Conservation (phyloP, 2,329 filamentous ascomycete genomes). For the Lachnum nothofagi region DNA sequence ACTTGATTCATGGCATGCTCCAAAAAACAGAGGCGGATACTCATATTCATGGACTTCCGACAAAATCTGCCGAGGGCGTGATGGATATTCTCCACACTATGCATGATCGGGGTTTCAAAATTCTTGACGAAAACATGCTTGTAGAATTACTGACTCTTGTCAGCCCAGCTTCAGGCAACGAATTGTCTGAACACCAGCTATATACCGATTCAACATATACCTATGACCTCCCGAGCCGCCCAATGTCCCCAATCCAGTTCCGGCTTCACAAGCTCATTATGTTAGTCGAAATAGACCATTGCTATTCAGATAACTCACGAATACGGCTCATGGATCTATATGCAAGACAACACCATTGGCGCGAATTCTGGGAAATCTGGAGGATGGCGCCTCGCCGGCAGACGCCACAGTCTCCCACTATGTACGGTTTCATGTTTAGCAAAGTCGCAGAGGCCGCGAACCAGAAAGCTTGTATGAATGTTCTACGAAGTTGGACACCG, state of each 20-base stretch:
- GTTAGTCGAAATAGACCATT: constrained; percentile 38
- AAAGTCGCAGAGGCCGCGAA: constrained; percentile 43
- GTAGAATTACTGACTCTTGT: constrained; percentile 25
- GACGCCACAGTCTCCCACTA: constrained; percentile 42
- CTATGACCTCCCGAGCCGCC: constrained; percentile 20
- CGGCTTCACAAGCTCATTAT: constrained; percentile 43
- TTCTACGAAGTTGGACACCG: constrained; percentile 48
- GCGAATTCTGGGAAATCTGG: constrained; percentile 58
- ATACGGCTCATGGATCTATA: constrained; percentile 44
- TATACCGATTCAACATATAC: constrained; percentile 17
- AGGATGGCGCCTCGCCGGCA: constrained; percentile 48
- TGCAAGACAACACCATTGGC: constrained; percentile 45
- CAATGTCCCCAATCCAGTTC: constrained; percentile 18
- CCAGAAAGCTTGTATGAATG: constrained; percentile 41
- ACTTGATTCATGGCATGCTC: constrained; percentile 37
- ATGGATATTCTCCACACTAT: constrained; percentile 39
- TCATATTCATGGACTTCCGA: constrained; percentile 16
- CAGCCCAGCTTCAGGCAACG: constrained; percentile 1
- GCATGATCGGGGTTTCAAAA: constrained; percentile 36
- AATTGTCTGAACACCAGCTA: constrained; percentile 29
- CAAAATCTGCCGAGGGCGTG: constrained; percentile 30
- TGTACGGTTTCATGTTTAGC: constrained; percentile 53
- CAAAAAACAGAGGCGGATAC: constrained; percentile 21
- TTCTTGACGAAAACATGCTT: constrained; percentile 34
- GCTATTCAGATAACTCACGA: constrained; percentile 37